Evolutionary conservation across 768 basidiomycete species (phyloP), one percentile per base, ranked within the genome.

Genomic region (Solioccasus polychromus): DNA sequence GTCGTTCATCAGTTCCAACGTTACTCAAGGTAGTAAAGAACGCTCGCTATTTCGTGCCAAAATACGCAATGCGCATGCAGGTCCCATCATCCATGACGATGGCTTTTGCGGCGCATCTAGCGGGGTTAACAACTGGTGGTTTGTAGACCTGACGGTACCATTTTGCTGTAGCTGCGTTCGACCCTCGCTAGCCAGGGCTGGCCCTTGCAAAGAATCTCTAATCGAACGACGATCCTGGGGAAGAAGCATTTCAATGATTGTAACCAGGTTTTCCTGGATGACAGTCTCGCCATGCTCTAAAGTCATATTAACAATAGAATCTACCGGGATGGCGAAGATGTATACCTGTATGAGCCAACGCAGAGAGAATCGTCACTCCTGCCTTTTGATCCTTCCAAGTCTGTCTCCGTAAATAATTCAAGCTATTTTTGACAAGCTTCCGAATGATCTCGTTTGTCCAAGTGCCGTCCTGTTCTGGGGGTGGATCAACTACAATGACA

Each of bases 11-110:
- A 52, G 40, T 29, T 39, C 6, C 10, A 11, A 7, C 8, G 9
- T n/a, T n/a, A n/a, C n/a, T 17, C 4, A 3, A n/a, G 3, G 11
- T 11, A 4, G 1, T 12, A 5, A 12, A 0, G 18, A 40, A 42
- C 9, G 48, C 50, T 49, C 37, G 11, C 59, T 10, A 20, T 49
- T 39, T 23, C 46, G 54, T 5, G 55, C 55, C 17, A 61, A 40
- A 10, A 47, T 52, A 8, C 54, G 52, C 30, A 61, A 24, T 8
- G 60, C 60, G 23, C 52, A 61, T 17, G 60, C 50, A 4, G 60
- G 57, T 25, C 60, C 60, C 48, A 61, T 14, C 58, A 61, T 54
- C 50, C 42, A 44, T 3, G 60, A 55, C 42, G 51, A 35, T 29
- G 48, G 44, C 25, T 14, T 47, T 8, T 15, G 6, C 31, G 31